A percentile compares a stretch with the other conserved stretches of the same genome.
Conservation (phyloP, 2,329 filamentous ascomycete species). For the Cordyceps cicadae region DNA sequence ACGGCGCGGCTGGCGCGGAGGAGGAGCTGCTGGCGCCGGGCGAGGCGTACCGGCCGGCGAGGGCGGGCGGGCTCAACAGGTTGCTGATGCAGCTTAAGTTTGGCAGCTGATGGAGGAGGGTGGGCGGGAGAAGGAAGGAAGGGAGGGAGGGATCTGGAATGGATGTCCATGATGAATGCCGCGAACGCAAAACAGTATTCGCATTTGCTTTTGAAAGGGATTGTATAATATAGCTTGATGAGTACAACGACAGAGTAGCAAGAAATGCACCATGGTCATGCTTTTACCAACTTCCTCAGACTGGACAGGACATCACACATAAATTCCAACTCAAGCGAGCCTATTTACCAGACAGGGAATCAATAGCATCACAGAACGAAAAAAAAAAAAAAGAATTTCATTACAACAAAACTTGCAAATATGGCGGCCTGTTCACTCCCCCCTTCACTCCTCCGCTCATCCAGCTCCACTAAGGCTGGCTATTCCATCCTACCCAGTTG, state of each 20-base stretch:
- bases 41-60: slow-evolving; percentile 55
- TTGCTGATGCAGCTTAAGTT: slow-evolving; percentile 87
- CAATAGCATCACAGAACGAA: not conserved
- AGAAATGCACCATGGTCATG: not conserved
- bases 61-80: slow-evolving; percentile 72
- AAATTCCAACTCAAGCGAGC: not conserved
- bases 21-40: slow-evolving; percentile 28
- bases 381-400: not conserved
- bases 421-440: slow-evolving; percentile 2
- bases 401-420: slow-evolving; percentile 12
- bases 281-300: not conserved
- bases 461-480: slow-evolving; percentile 41
- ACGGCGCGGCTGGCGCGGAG: slow-evolving; percentile 30
- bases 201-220: not conserved
- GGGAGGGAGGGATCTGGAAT: too few species aligned
- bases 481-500: slow-evolving; percentile 86
- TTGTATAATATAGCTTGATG: not conserved
- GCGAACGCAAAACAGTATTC: not conserved
- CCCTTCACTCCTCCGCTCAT: slow-evolving; percentile 12
- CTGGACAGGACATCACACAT: not conserved
- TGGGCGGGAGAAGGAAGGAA: too few species aligned
- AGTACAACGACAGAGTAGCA: not conserved
- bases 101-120: slow-evolving; percentile 24
- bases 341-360: not conserved
- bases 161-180: not conserved